phyloP scores from a whole-genome alignment of 75 land plant genomes.

The Pinus taeda region DNA sequence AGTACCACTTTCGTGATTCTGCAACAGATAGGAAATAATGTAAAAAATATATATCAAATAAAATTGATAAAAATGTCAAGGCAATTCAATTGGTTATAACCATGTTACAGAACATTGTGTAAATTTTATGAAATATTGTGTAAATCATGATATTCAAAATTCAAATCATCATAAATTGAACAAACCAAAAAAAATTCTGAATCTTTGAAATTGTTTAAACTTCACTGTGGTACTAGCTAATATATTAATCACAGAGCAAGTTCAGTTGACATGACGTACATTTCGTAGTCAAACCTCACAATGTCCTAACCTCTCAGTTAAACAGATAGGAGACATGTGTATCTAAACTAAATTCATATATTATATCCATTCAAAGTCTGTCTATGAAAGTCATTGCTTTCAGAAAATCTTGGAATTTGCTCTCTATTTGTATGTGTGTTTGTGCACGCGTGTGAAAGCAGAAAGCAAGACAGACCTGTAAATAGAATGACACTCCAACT shows the following conservation, averaged over 20 bases:
- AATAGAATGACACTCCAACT: constrained; percentile 38
- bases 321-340: background rate
- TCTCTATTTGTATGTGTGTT: background rate
- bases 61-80: no score
- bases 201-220: background rate
- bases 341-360: background rate
- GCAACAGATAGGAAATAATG: background rate
- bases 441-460: background rate
- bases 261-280: no score
- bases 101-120: no score
- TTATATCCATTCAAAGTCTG: background rate
- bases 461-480: constrained; percentile 21
- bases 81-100: no score
- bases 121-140: no score
- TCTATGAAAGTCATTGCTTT: background rate
- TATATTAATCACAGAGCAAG: background rate
- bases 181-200: background rate
- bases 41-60: no score
- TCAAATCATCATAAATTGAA: no score
- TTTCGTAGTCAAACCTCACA: no score
- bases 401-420: background rate
- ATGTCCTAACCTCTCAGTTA: no score
- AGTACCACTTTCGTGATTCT: background rate
- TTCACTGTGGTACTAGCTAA: background rate
- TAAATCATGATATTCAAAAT: no score